phyloP scores from a whole-genome alignment of 148 eudicot genomes.

The Amaranthus palmeri region DNA sequence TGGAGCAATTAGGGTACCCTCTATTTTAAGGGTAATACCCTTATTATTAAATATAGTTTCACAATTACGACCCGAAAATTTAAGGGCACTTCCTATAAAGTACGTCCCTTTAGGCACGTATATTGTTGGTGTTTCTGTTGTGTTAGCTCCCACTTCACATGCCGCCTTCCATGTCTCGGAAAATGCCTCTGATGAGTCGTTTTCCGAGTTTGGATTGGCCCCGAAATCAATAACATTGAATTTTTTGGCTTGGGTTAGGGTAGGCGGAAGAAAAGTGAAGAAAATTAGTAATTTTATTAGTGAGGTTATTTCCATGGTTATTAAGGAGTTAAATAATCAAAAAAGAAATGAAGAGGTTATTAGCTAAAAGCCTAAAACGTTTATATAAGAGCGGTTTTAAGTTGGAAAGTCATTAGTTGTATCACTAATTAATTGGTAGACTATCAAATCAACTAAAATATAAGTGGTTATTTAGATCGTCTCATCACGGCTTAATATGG shows the following conservation, averaged over 20 bases:
- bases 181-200: conserved; percentile 38
- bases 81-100: conserved; percentile 17
- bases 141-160: conserved; percentile 19
- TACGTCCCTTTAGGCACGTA: conserved; percentile 36
- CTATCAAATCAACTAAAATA: too few relatives aligned
- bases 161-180: conserved; percentile 39
- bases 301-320: neutral
- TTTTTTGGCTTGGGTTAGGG: conserved; percentile 7
- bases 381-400: too few relatives aligned
- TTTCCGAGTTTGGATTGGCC: conserved; percentile 26
- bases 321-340: too few relatives aligned
- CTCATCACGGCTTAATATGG: too few relatives aligned
- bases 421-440: too few relatives aligned
- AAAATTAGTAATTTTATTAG: conserved; percentile 4
- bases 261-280: conserved; percentile 4
- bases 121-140: conserved; percentile 23
- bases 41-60: conserved; percentile 17
- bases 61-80: conserved; percentile 33
- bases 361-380: too few relatives aligned
- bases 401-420: too few relatives aligned
- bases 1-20: conserved; percentile 45
- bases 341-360: too few relatives aligned
- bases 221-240: conserved; percentile 34
- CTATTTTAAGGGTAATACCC: conserved; percentile 24
- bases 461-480: too few relatives aligned